Evolutionary conservation across 2,329 filamentous ascomycete genomes (phyloP).

Genomic region (Pseudocercospora eumusae): DNA sequence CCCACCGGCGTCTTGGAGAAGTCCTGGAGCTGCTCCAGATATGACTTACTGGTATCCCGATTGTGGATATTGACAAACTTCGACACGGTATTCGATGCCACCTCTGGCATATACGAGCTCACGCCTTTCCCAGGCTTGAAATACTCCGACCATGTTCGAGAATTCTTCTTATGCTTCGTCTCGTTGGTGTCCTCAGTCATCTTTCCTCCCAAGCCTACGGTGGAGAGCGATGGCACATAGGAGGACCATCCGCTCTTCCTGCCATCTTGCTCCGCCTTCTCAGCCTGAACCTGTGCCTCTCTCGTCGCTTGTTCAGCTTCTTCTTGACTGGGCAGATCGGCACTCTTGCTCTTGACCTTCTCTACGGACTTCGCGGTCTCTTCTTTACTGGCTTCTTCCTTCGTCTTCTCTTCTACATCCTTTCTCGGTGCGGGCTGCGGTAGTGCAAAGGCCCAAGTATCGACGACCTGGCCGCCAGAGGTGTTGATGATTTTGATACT

Average conservation of each 20-base stretch:
- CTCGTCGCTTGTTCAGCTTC: conserved; percentile 39
- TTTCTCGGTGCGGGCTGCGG: conserved; percentile 45
- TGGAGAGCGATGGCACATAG: conserved; percentile 34
- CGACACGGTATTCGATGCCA: conserved; percentile 43
- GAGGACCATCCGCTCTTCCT: conserved; percentile 39
- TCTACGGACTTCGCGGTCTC: conserved; percentile 25
- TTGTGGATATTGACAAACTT: conserved; percentile 49
- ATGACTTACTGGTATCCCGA: conserved; percentile 51
- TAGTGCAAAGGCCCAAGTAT: conserved; percentile 54
- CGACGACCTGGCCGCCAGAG: conserved; percentile 53
- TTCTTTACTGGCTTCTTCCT: conserved; percentile 28
- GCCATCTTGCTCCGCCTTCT: conserved; percentile 21
- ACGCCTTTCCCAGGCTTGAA: conserved; percentile 52
- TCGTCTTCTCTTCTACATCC: conserved; percentile 24
- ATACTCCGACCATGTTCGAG: conserved; percentile 50
- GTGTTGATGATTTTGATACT: conserved; percentile 55
- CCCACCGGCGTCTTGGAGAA: conserved; percentile 55
- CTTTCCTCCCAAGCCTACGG: conserved; percentile 27
- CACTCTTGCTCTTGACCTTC: conserved; percentile 34
- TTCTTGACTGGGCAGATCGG: conserved; percentile 39
- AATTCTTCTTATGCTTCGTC: conserved; percentile 40
- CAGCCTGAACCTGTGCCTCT: conserved; percentile 25
- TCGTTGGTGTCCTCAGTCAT: conserved; percentile 33
- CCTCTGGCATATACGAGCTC: conserved; percentile 51
- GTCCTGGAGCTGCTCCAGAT: conserved; percentile 53